These are phyloP conservation scores for Coniophora puteana DNA, from an alignment of 1,284 basidiomycete genomes.

Conservation along the genomic window DNA sequence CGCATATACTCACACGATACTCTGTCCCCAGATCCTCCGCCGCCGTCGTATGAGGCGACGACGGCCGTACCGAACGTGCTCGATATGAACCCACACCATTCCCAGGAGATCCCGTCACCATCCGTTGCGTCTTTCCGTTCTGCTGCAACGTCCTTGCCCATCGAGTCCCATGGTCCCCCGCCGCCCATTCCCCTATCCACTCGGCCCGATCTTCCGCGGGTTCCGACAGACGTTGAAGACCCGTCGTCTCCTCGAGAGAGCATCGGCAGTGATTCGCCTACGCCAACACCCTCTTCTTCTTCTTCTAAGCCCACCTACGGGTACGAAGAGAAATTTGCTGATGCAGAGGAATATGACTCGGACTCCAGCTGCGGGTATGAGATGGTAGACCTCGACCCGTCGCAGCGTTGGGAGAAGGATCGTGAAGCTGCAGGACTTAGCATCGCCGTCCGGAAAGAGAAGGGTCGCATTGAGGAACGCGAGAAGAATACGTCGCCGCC, in stretches of 20 bases:
- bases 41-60: slow-evolving; percentile 24
- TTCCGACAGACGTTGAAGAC: too few relatives aligned
- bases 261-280: slow-evolving; percentile 11
- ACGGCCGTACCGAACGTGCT: slow-evolving; percentile 9
- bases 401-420: slow-evolving; percentile 28
- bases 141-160: slow-evolving; percentile 4
- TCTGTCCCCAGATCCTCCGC: slow-evolving; percentile 25
- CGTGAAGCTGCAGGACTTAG: slow-evolving; percentile 16
- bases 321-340: slow-evolving; percentile 18
- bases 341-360: slow-evolving; percentile 21
- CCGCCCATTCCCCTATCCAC: slow-evolving; percentile 19
- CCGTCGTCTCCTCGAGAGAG: slow-evolving; percentile 24
- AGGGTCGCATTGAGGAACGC: slow-evolving; percentile 27
- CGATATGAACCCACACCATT: slow-evolving; percentile 5
- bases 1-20: slow-evolving; percentile 3
- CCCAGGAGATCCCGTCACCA: slow-evolving; percentile 3
- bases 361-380: too few relatives aligned
- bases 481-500: slow-evolving; percentile 22
- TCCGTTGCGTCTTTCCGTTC: slow-evolving; percentile 5
- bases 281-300: not conserved
- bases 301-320: slow-evolving; percentile 7
- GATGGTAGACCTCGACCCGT: slow-evolving; percentile 27
- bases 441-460: slow-evolving; percentile 9
- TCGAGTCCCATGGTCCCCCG: slow-evolving; percentile 1
- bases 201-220: slow-evolving; percentile 27